Evolutionary conservation across 1,139 yeast genomes (phyloP).

Genomic region (Hansenula lynferdii): DNA sequence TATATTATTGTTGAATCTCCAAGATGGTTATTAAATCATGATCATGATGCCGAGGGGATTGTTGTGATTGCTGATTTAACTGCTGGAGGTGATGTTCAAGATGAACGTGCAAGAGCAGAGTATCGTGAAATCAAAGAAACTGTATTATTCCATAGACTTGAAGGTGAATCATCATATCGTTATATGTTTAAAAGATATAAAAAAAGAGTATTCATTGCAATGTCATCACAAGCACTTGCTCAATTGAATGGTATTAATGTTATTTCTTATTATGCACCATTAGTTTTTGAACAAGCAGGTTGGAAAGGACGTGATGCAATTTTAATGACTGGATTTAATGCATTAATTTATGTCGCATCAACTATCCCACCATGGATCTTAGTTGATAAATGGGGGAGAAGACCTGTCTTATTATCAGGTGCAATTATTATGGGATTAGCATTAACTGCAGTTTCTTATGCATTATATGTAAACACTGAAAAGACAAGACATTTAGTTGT

Average conservation of each 20-base stretch:
- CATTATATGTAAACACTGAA: conserved; percentile 52
- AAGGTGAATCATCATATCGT: conserved; percentile 65
- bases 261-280: conserved; percentile 88
- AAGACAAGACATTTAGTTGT: conserved; percentile 74
- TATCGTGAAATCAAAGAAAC: conserved; percentile 76
- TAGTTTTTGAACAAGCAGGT: conserved; percentile 93
- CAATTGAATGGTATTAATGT: conserved; percentile 92
- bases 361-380: conserved; percentile 91
- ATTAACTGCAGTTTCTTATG: conserved; percentile 59
- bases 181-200: conserved; percentile 70
- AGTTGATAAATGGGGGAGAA: conserved; percentile 89
- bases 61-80: conserved; percentile 79
- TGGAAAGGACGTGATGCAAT: conserved; percentile 88
- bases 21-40: conserved; percentile 83
- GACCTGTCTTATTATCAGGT: conserved; percentile 74
- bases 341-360: conserved; percentile 65
- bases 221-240: conserved; percentile 88
- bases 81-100: conserved; percentile 55
- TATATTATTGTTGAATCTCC: conserved; percentile 83
- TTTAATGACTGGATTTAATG: conserved; percentile 89
- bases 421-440: conserved; percentile 76
- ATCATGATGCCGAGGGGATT: conserved; percentile 85
- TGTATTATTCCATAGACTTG: conserved; percentile 71
- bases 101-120: conserved; percentile 56
- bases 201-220: conserved; percentile 79